Percentiles rank a stretch among this genome's conserved stretches.
phyloP scores from a whole-genome alignment of 257 asterid genomes.

The Coffea eugenioides region DNA sequence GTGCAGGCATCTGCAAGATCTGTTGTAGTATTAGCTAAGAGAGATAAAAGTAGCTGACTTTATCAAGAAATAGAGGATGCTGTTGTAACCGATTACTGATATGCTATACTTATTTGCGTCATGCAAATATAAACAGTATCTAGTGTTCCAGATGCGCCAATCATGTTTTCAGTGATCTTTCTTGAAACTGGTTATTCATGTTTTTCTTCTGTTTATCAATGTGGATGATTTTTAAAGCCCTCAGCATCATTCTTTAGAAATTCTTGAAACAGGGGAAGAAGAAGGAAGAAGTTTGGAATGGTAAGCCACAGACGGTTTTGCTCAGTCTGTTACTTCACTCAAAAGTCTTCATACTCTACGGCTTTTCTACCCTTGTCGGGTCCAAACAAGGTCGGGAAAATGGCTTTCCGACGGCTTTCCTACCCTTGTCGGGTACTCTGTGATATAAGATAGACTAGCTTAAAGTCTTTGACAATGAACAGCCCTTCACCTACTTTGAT shows the following conservation, averaged over 20 bases:
- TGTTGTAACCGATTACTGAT: conserved; percentile 10
- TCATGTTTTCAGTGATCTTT: not conserved
- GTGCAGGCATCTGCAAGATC: not conserved
- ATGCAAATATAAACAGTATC: not conserved
- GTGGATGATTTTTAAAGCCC: not conserved
- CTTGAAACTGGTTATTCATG: not conserved
- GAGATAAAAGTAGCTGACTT: not conserved
- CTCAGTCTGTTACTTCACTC: not conserved
- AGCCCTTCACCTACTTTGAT: not conserved
- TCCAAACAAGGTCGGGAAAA: too few relatives aligned
- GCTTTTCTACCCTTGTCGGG: too few relatives aligned
- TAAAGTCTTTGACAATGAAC: too few relatives aligned
- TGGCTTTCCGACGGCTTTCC: too few relatives aligned
- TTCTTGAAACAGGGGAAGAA: not conserved
- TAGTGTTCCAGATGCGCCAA: not conserved
- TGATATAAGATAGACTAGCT: not conserved
- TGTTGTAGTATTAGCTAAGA: conserved; percentile 7
- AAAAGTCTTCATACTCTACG: too few relatives aligned
- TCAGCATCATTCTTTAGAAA: not conserved
- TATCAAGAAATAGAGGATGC: not conserved
- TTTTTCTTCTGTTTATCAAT: not conserved
- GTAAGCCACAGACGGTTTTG: not conserved
- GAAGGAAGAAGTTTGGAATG: not conserved
- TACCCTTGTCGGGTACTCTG: not conserved
- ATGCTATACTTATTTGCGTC: not conserved